Conservation (phyloP, 2,329 filamentous ascomycete genomes). For the Aspergillus persii region DNA sequence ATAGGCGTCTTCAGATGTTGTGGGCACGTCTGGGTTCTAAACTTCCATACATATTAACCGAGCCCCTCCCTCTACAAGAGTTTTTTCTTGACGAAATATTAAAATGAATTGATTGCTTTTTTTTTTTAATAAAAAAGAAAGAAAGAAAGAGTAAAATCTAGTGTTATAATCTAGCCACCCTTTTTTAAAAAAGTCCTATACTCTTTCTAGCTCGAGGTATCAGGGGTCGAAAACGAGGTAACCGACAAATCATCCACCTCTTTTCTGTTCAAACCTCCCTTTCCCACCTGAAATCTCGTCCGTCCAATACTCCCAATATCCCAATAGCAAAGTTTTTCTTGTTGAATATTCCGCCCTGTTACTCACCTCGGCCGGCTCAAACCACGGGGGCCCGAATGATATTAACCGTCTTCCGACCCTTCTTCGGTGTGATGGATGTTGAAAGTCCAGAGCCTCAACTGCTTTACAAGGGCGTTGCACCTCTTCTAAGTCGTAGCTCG, state of each 20-base stretch:
- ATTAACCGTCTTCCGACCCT: slow-evolving; percentile 7
- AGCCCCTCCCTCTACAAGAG: not conserved
- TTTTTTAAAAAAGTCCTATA: too few relatives aligned
- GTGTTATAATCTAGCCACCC: too few relatives aligned
- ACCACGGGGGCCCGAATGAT: not conserved
- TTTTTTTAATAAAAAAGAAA: not conserved
- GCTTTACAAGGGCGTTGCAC: not conserved
- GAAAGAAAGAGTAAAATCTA: too few relatives aligned
- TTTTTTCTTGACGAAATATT: not conserved
- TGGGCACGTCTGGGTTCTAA: not conserved
- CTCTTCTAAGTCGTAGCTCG: not conserved
- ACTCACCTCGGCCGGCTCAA: not conserved
- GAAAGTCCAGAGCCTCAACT: slow-evolving; percentile 23
- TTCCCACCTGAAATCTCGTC: too few relatives aligned
- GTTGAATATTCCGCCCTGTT: slow-evolving; percentile 1
- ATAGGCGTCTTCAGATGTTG: not conserved
- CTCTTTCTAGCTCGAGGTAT: too few relatives aligned
- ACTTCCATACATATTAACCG: not conserved
- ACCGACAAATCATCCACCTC: not conserved
- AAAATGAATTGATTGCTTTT: not conserved
- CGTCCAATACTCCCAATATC: too few relatives aligned
- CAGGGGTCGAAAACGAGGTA: not conserved
- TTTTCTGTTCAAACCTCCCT: not conserved
- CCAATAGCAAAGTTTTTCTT: not conserved
- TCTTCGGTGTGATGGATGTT: slow-evolving; percentile 26